Evolutionary conservation across 768 basidiomycete genomes (phyloP), one percentile per base, ranked within the genome.

Genomic region (Saitozyma sp.): DNA sequence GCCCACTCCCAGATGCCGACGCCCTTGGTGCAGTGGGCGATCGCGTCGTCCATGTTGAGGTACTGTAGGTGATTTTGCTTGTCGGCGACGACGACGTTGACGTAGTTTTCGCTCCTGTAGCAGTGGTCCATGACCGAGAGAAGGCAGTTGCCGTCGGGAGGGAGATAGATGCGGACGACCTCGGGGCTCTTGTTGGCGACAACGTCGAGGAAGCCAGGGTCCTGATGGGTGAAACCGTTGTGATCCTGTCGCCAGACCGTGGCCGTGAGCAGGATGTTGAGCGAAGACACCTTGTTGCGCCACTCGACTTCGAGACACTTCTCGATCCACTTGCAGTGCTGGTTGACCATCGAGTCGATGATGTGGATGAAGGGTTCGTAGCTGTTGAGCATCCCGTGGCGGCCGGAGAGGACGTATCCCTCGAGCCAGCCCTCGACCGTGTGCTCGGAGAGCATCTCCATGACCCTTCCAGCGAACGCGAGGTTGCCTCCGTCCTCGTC

Each of bases 391-490:
- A 93, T 82, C 16, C 86, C 91, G 0, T 77, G 74, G 43, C 81
- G 74, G 8, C 92, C 92, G 0, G 92, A 93, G 46, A 95, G 85
- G 8, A 91, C 90, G 79, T 94, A 94, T 3, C 92, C 91, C 79
- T 95, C 90, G 1, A 94, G 82, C 87, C 92, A 91, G 2, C 69
- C 67, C 54, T 73, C 64, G 3, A 71, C 63, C 16, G 71, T 68
- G 63, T 69, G 69, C 59, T 72, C 76, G 14, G 70, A 73, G 10
- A 93, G 85, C 49, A 93, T 92, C 79, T 94, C 92, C 65, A 92
- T 83, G 52, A 94, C 85, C 11, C 91, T 86, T 0, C 92, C 92
- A 40, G 88, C 89, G 50, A 45, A 48, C 14, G 62, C 54, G 9
- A 59, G 49, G 17, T 66, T 65, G 19, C 66, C 65, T n/a, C 16